Conservation (phyloP, 805 yeast species). For the Naumovozyma dairenensis region DNA sequence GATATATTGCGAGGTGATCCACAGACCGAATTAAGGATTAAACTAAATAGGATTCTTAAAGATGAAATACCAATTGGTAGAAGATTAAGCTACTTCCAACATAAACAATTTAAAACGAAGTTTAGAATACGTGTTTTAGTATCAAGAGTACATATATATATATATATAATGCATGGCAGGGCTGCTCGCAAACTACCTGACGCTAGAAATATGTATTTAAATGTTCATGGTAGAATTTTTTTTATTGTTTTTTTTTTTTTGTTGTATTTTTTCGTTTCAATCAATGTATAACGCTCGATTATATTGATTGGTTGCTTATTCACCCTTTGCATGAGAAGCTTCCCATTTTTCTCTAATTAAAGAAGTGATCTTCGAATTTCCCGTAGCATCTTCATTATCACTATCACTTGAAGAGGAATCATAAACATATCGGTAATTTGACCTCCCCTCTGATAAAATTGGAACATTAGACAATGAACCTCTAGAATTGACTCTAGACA, state of each 20-base stretch:
- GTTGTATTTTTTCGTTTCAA: too few species aligned
- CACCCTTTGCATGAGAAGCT: conserved; percentile 15
- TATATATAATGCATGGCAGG: too few species aligned
- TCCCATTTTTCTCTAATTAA: conserved; percentile 22
- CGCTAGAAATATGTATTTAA: too few species aligned
- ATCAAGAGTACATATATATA: too few species aligned
- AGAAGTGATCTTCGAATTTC: conserved; percentile 16
- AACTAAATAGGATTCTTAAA: conserved; percentile 59
- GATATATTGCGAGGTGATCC: conserved; percentile 80
- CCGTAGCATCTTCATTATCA: conserved; percentile 5
- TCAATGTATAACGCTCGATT: too few species aligned
- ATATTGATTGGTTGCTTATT: too few species aligned
- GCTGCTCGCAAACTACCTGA: too few species aligned
- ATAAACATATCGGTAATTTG: neutral
- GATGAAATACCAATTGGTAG: conserved; percentile 98
- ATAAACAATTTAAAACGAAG: neutral
- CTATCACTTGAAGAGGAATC: neutral
- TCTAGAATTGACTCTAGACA: conserved; percentile 53
- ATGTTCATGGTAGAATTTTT: too few species aligned
- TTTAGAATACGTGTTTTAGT: too few species aligned
- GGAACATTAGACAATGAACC: conserved; percentile 58
- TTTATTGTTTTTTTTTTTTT: too few species aligned
- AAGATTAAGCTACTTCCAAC: conserved; percentile 63
- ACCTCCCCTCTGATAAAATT: conserved; percentile 33
- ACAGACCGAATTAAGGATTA: conserved; percentile 67